Base-by-base conservation (phyloP, 1,139 yeast genomes). In the Diutina ranongensis region DNA sequence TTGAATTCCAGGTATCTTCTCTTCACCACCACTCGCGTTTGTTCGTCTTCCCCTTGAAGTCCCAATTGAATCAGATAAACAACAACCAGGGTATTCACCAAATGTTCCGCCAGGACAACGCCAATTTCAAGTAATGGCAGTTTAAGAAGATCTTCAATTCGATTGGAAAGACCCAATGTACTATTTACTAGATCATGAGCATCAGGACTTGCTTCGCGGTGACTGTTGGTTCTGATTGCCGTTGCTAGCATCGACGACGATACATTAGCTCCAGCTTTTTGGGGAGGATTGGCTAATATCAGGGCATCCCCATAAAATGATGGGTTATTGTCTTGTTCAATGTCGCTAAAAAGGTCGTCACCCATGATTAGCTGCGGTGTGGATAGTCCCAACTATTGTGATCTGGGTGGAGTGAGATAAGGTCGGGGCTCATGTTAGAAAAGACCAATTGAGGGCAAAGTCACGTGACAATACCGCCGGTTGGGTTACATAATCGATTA, bases 1-100 rank as follows among this genome's bases (percentile, higher is more conserved):
- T 67, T 71, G 57, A 76, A 76, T 55, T 76, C 82, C 33, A 77
- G 69, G 54, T 76, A 76, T 45, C 82, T 61, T 49, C 80, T 59
- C 51, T 70, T 71, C 20, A 71, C 75, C 3, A 67, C 60, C 27
- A 67, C 60, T 7, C 27, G 28, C 28, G 12, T 16, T 36, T 60
- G 52, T 22, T 50, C 56, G 15, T 46, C 45, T 13, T 32, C 33
- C 21, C 36, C 46, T 19, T 31, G 45, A 12, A 50, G 46, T 48
- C 36, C 57, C 50, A 68, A 52, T 48, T 64, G 65, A 10, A 71
- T 66, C 20, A 71, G 57, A 51, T 71, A 71, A 5, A 70, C 72
- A 33, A 71, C 62, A 3, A 68, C 67, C 3, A 70, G 60, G 16
- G 73, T 62, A 49, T 65, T 65, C 45, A 64, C 60, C 45, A 71